A percentile compares a stretch with the other conserved stretches of the same genome.
phyloP scores from a whole-genome alignment of 179 eudicot genomes.

The Drosera spatulata region DNA sequence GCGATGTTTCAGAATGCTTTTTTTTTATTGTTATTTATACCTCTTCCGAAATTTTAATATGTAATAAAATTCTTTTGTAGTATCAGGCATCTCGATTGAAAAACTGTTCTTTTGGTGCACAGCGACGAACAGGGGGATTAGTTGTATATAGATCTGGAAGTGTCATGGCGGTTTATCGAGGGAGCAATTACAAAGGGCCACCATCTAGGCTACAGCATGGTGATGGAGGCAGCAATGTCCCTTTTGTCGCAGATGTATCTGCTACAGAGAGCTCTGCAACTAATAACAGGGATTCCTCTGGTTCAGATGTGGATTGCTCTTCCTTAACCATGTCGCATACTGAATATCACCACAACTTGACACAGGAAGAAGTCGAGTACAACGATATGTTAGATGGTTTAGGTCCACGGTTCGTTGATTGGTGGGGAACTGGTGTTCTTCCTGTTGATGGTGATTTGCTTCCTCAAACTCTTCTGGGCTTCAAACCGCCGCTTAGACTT shows the following conservation, averaged over 20 bases:
- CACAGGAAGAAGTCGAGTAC: conserved; percentile 71
- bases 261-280: conserved; percentile 16
- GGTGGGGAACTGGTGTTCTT: conserved; percentile 98
- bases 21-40: too few species aligned
- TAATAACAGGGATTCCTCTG: conserved; percentile 13
- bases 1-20: too few species aligned
- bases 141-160: conserved; percentile 95
- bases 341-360: conserved; percentile 31
- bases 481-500: conserved; percentile 80
- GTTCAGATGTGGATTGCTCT: conserved; percentile 16
- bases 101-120: conserved; percentile 18
- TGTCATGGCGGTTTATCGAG: conserved; percentile 95
- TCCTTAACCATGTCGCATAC: conserved; percentile 9
- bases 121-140: conserved; percentile 94
- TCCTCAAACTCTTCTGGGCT: conserved; percentile 70
- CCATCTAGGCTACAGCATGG: conserved; percentile 22
- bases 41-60: too few species aligned
- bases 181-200: conserved; percentile 73
- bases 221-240: conserved; percentile 22
- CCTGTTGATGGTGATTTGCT: conserved; percentile 98
- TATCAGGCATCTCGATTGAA: background rate
- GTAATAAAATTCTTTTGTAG: too few species aligned
- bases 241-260: conserved; percentile 50
- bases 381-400: conserved; percentile 64
- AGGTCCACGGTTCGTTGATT: conserved; percentile 95